Evolutionary conservation across 1,284 basidiomycete species (phyloP).

Genomic region (Phaffia rhodozyma): DNA sequence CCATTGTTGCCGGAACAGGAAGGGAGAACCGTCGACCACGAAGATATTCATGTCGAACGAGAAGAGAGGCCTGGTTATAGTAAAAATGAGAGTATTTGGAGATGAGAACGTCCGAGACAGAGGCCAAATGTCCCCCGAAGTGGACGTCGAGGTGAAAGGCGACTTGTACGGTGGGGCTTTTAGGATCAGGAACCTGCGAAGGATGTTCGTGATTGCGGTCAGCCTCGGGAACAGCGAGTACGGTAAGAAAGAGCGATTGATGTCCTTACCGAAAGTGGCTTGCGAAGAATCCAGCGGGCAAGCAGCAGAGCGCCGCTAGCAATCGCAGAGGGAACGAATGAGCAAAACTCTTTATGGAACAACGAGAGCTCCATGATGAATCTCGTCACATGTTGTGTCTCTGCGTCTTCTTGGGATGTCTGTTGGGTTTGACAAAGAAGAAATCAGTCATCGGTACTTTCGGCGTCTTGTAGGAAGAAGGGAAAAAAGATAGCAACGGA

Average conservation of each 20-base stretch:
- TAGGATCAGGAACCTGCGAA: constrained; percentile 46
- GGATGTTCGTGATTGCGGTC: background rate
- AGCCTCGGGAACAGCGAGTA: background rate
- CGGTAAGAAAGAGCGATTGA: constrained; percentile 12
- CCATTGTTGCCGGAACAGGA: background rate
- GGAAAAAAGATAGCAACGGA: background rate
- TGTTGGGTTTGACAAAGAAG: background rate
- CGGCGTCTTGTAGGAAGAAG: background rate
- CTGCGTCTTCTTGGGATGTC: constrained; percentile 62
- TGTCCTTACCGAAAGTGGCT: constrained; percentile 52
- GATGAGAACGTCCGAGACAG: constrained; percentile 82
- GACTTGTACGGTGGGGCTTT: constrained; percentile 48
- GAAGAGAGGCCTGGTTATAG: constrained; percentile 85
- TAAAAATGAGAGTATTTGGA: constrained; percentile 95
- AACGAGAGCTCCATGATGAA: constrained; percentile 98
- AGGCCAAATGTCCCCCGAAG: constrained; percentile 70
- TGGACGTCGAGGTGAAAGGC: constrained; percentile 75
- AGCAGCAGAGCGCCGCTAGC: constrained; percentile 79
- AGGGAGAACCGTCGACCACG: constrained; percentile 37
- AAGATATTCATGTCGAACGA: constrained; percentile 79
- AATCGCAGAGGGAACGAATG: constrained; percentile 70
- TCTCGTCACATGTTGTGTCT: constrained; percentile 85
- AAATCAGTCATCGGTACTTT: background rate
- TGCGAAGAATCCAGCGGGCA: constrained; percentile 73
- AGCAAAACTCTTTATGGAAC: constrained; percentile 91